phyloP scores from a whole-genome alignment of 2,329 filamentous ascomycete genomes.

The Diaporthe sp. region DNA sequence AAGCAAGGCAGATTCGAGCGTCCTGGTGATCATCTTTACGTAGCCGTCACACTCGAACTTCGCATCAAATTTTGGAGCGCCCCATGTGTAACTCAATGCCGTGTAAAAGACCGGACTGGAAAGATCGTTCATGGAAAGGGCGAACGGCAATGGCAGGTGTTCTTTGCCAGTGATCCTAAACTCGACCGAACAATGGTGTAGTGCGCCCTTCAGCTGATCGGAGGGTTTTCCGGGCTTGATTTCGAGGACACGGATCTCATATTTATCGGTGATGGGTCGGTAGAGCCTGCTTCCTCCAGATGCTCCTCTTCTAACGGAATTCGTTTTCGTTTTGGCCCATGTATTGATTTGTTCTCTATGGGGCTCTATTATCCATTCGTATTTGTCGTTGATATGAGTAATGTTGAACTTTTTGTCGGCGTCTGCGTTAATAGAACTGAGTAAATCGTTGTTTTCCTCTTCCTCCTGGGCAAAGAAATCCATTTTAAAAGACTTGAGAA shows the following conservation, averaged over 20 bases:
- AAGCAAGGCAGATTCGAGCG: background rate
- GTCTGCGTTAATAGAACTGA: background rate
- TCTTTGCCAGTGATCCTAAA: background rate
- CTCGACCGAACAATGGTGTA: background rate
- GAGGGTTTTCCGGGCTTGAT: background rate
- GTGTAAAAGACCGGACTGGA: background rate
- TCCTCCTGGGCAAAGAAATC: background rate
- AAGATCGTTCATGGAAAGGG: background rate
- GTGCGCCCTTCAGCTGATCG: background rate
- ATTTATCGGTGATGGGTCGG: background rate
- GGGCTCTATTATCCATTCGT: background rate
- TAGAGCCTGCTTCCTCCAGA: background rate
- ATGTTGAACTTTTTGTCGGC: background rate
- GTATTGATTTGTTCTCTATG: background rate
- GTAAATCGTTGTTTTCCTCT: background rate
- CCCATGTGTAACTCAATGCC: slow-evolving; percentile 4
- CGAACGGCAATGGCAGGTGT: background rate
- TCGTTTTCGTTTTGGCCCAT: background rate
- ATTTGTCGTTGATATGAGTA: background rate
- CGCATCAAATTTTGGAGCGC: background rate
- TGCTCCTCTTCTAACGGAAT: background rate
- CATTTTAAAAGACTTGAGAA: background rate
- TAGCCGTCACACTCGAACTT: background rate
- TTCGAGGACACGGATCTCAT: background rate
- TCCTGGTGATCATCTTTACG: background rate